These are phyloP conservation scores for Cryphonectria carpinicola DNA, from an alignment of 2,329 filamentous ascomycete genomes.

Conservation along the genomic window DNA sequence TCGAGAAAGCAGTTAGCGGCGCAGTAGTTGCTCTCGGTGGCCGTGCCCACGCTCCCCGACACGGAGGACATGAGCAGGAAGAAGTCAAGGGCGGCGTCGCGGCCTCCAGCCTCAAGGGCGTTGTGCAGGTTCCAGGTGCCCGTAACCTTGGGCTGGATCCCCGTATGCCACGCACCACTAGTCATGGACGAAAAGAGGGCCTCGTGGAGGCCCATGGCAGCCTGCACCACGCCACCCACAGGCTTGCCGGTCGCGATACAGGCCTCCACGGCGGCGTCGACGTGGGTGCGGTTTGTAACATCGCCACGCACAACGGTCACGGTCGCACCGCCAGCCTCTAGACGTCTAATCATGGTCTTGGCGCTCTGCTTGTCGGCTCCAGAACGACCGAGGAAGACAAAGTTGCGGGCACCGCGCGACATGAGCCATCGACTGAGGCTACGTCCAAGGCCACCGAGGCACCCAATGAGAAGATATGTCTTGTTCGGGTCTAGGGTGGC, in stretches of 20 bases:
- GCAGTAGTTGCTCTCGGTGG: constrained; percentile 39
- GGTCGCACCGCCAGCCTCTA: constrained; percentile 41
- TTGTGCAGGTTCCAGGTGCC: background rate
- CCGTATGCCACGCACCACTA: background rate
- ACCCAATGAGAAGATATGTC: background rate
- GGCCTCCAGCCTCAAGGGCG: background rate
- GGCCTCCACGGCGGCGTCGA: constrained; percentile 43
- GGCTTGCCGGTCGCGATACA: constrained; percentile 35
- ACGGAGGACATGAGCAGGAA: constrained; percentile 35
- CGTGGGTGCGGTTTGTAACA: constrained; percentile 44
- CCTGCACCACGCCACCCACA: background rate
- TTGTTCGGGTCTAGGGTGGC: background rate
- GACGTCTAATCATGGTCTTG: constrained; percentile 2
- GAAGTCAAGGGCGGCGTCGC: background rate
- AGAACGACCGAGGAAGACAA: constrained; percentile 15
- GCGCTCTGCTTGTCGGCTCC: constrained; percentile 11
- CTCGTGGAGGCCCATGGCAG: background rate
- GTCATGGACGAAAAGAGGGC: background rate
- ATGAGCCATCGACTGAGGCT: constrained; percentile 15
- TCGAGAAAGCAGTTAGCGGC: constrained; percentile 43
- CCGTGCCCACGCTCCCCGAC: constrained; percentile 32
- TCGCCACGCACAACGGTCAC: constrained; percentile 54
- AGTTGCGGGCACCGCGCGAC: constrained; percentile 10
- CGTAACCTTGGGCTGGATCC: background rate
- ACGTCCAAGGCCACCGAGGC: background rate